A percentile compares a stretch with the other conserved stretches of the same genome.
Conservation (phyloP, 805 yeast genomes). For the Nakazawaea populi region DNA sequence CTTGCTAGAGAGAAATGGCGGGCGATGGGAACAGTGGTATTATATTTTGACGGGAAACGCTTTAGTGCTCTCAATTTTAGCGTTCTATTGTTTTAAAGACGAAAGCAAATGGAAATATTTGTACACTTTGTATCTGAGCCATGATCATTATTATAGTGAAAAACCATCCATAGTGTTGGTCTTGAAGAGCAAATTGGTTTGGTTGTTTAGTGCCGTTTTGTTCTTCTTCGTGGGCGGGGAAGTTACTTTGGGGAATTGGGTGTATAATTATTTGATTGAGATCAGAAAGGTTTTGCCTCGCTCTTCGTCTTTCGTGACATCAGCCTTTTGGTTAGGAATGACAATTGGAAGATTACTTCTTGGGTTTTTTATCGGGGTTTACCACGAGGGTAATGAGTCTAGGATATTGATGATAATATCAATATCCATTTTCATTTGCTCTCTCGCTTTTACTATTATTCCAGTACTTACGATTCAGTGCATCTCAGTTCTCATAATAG, state of each 20-base stretch:
- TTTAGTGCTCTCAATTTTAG: constrained; percentile 14
- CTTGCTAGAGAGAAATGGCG: constrained; percentile 28
- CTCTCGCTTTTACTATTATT: constrained; percentile 27
- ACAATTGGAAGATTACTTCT: constrained; percentile 41
- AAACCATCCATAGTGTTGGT: constrained; percentile 14
- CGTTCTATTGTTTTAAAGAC: constrained; percentile 22
- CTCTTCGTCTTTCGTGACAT: constrained; percentile 39
- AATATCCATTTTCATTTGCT: constrained; percentile 24
- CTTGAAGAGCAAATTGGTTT: constrained; percentile 29
- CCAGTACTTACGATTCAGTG: constrained; percentile 22
- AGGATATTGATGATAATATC: constrained; percentile 36
- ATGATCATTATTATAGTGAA: constrained; percentile 8
- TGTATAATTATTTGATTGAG: constrained; percentile 39
- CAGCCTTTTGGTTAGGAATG: constrained; percentile 45
- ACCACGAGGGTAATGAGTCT: constrained; percentile 30
- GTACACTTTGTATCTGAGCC: constrained; percentile 16
- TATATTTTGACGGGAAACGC: constrained; percentile 24
- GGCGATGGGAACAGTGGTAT: constrained; percentile 34
- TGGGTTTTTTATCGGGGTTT: constrained; percentile 43
- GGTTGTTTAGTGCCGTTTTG: constrained; percentile 34
- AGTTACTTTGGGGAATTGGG: constrained; percentile 48
- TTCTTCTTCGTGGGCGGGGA: constrained; percentile 49
- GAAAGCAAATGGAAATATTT: constrained; percentile 41
- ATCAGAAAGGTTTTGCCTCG: constrained; percentile 31
- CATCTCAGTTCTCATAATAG: constrained; percentile 32